phyloP scores from a whole-genome alignment of 345 rosid species.

The Salix caprea region DNA sequence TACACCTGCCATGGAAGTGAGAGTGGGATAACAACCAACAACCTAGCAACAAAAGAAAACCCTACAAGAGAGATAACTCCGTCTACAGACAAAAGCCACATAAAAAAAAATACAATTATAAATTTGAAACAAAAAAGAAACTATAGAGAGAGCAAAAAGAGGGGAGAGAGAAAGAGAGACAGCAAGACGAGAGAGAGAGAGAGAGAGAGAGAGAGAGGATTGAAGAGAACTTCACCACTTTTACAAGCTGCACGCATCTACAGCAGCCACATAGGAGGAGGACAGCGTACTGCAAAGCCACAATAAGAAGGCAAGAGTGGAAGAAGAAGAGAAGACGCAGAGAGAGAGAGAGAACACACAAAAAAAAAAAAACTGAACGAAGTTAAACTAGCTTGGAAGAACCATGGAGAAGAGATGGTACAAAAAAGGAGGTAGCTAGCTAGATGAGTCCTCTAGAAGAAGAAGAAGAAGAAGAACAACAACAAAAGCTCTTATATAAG shows the following conservation, averaged over 20 bases:
- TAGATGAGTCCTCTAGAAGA: not conserved
- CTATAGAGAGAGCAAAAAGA: not conserved
- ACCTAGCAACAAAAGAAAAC: not conserved
- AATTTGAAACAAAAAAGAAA: not conserved
- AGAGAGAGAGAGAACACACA: not conserved
- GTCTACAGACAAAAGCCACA: slow-evolving; percentile 13
- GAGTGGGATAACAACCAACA: not conserved
- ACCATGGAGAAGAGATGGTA: slow-evolving; percentile 20
- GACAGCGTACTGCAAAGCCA: slow-evolving; percentile 24
- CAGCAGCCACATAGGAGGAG: slow-evolving; percentile 34
- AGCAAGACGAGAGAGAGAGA: not conserved
- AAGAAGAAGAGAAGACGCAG: not conserved
- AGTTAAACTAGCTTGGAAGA: slow-evolving; percentile 1
- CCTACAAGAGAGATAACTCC: slow-evolving; percentile 7
- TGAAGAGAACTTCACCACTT: slow-evolving; percentile 40
- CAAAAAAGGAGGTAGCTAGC: slow-evolving; percentile 8
- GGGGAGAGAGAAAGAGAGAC: not conserved
- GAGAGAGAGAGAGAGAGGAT: not conserved
- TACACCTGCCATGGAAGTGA: not conserved
- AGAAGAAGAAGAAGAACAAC: not conserved
- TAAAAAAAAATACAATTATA: slow-evolving; percentile 3
- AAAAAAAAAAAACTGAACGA: slow-evolving; percentile 3
- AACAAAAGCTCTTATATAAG: not conserved
- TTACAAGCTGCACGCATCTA: slow-evolving; percentile 73
- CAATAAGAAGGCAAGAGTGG: not conserved